Percentiles rank a stretch among this genome's conserved stretches.
These are phyloP conservation scores for Saururus chinensis DNA, from an alignment of 164 flowering plant genomes.

Conservation along the genomic window DNA sequence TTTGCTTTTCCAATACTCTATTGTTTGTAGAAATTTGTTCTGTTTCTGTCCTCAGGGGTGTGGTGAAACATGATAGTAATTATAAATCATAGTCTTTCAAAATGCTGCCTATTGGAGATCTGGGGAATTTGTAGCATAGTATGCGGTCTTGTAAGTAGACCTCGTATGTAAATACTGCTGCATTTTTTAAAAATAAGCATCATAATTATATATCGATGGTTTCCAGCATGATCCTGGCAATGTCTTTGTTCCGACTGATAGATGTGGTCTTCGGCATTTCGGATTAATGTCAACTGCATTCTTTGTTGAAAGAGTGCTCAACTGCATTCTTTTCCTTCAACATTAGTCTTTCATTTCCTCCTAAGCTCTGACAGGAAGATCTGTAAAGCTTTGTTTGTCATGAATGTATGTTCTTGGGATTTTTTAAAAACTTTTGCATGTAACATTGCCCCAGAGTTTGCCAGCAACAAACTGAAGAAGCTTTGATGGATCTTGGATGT, in stretches of 20 bases:
- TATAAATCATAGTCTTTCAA: neutral
- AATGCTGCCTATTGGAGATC: neutral
- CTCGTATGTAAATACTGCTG: neutral
- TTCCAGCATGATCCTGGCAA: neutral
- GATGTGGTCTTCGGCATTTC: neutral
- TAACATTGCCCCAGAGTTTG: conserved; percentile 39
- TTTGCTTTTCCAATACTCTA: too few species aligned
- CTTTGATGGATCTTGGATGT: conserved; percentile 64
- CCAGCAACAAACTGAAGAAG: conserved; percentile 64
- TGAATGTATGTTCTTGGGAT: neutral
- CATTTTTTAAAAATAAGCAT: neutral
- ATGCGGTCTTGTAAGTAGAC: neutral
- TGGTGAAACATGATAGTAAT: neutral
- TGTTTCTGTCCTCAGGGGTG: too few species aligned
- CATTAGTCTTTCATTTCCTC: neutral
- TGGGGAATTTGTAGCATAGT: neutral
- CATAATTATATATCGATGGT: neutral
- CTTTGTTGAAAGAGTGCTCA: neutral
- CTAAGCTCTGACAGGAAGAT: neutral
- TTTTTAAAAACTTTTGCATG: neutral
- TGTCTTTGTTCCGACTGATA: neutral
- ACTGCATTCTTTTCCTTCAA: neutral
- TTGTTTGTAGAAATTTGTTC: too few species aligned
- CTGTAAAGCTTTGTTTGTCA: neutral
- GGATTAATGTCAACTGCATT: too few species aligned